Base-by-base conservation (phyloP, 192 early-diverging fungal genomes). In the Endogone sp. region DNA sequence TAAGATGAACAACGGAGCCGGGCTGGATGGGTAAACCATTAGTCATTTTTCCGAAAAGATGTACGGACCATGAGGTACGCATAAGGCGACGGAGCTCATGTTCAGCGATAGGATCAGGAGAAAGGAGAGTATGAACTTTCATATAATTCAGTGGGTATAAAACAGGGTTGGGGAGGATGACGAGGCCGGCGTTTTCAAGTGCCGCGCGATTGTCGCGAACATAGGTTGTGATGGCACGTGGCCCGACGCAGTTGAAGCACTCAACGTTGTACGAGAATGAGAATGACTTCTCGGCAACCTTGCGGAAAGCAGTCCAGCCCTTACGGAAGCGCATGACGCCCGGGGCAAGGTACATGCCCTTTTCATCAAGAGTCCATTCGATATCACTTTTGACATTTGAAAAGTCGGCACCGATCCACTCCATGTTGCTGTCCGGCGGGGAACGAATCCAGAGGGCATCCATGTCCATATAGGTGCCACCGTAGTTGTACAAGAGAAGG, bases 391-490 rank as follows among this genome's bases (percentile, higher is more conserved):
- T 49, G 3, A 76, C 63, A 29, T 75, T 83, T 0, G 85, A 83
- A 25, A 74, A 71, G 65, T 87, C 85, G 0, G 85, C 76, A 22
- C 85, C 85, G 73, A 87, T 85, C 54, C 84, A 87, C 71, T 87
- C 81, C 4, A 81, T 73, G 4, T 77, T 72, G 3, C 69, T 65
- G 37, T 85, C 79, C 0, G 81, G 81, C 16, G 85, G 85, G 0
- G 75, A 63, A n/a, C 83, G 79, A 4, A 83, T 71, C 85, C 83
- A 87, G 20, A 87, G 73, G 29, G 83, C 81, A 56, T 87, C 85
- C 81, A 87, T 87, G 63, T 87, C 85, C 85, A 87, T 87, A 73
- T 85, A 87, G 10, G 81, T 82, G 11, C 85, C 85, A 60, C 85
- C 85, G 55, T 87, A 87, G 29, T 84, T 84, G 72, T 87, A 84